Evolutionary conservation across 1,139 yeast genomes (phyloP), one percentile per base, ranked within the genome.

Genomic region (Saccharomyces hybrid): DNA sequence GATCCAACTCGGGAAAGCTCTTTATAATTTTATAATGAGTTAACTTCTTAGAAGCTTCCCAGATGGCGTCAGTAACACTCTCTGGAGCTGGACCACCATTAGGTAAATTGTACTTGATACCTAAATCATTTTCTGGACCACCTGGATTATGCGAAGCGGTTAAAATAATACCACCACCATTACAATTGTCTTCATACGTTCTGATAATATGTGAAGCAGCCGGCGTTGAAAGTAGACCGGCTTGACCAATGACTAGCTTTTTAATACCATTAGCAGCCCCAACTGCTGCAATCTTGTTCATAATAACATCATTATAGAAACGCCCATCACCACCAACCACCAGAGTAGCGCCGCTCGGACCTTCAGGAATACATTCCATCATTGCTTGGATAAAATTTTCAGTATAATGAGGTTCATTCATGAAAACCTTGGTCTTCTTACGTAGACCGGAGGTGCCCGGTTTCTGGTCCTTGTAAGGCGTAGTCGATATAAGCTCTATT

Each of bases 71-170:
- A 28, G 99, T 93, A 59, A 93, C 95, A 19, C 86, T 76, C 72
- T 93, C 99, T 3, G 99, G 99, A n/a, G 99, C 99, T 46, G 99
- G 99, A 1, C 97, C 99, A 61, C 99, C 99, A 68, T 93, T 91
- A 60, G 88, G 82, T 72, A 95, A 78, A 73, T 93, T 93, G 77
- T 93, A 93, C 76, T 93, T 93, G 76, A 93, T 93, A 57, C 99
- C 99, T 71, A 91, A 81, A 70, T 93, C 99, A 60, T 88, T 83
- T 42, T 79, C 74, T 57, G 97, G 97, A 5, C 98, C 98, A 70
- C 99, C 99, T n/a, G 99, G 99, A 73, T 93, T 93, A 73, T 93
- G 99, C 38, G 96, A 87, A 3, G 99, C 99, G 21, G 99, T 93
- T 67, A 93, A 78, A 61, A 95, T 89, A 71, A 93, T 90, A 58